Percentiles rank a stretch among this genome's conserved stretches.
Conservation (phyloP, 1,284 basidiomycete genomes). For the Melampsora americana region DNA sequence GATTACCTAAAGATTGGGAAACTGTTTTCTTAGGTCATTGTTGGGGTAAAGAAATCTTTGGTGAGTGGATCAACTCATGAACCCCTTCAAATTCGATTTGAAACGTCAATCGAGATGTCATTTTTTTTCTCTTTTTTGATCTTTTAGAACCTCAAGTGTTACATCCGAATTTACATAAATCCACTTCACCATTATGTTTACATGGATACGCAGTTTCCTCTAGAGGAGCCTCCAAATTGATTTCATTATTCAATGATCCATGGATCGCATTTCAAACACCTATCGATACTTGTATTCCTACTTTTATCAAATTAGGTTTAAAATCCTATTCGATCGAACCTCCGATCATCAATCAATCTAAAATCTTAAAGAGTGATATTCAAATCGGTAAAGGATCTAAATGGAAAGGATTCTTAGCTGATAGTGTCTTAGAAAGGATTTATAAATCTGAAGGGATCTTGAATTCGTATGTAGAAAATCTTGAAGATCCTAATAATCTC, state of each 20-base stretch:
- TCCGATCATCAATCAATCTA: slow-evolving; percentile 53
- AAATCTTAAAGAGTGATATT: slow-evolving; percentile 53
- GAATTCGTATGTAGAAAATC: slow-evolving; percentile 55
- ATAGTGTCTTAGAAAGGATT: slow-evolving; percentile 54
- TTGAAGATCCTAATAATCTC: not conserved
- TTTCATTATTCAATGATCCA: slow-evolving; percentile 50
- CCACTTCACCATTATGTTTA: slow-evolving; percentile 50
- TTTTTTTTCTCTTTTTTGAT: not conserved
- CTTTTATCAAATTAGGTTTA: slow-evolving; percentile 59
- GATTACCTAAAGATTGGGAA: slow-evolving; percentile 68
- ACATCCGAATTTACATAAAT: slow-evolving; percentile 66
- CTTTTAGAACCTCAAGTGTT: slow-evolving; percentile 68
- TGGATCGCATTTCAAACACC: slow-evolving; percentile 53
- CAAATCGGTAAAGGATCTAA: slow-evolving; percentile 51
- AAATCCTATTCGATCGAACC: slow-evolving; percentile 54
- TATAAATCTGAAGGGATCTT: slow-evolving; percentile 57
- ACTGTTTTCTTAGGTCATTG: slow-evolving; percentile 67
- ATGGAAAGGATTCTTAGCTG: slow-evolving; percentile 52
- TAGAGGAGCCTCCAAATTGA: slow-evolving; percentile 47
- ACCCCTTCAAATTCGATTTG: not conserved
- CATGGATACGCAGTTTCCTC: slow-evolving; percentile 51
- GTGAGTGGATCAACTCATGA: slow-evolving; percentile 39
- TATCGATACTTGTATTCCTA: slow-evolving; percentile 61
- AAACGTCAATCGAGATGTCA: too few species aligned
- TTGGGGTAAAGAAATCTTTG: slow-evolving; percentile 50